phyloP scores from a whole-genome alignment of 225 moss, liverwort and hornwort species.

The Anthoceros angustus region DNA sequence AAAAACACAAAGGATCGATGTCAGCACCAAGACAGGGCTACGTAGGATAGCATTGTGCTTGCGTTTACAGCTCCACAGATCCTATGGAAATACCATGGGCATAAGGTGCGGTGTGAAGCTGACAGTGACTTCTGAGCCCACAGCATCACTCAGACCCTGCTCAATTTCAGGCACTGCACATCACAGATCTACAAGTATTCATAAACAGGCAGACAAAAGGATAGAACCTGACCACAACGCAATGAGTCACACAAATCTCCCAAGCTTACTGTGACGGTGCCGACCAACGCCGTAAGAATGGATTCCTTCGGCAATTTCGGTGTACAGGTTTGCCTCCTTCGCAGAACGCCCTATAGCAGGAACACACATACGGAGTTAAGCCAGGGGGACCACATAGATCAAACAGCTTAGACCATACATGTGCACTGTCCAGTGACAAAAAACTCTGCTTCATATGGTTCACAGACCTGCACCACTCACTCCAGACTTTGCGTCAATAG shows the following conservation, averaged over 20 bases:
- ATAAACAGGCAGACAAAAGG: neutral
- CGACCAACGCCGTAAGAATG: slow-evolving; percentile 76
- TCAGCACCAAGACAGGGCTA: neutral
- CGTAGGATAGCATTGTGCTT: neutral
- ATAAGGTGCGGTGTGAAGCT: slow-evolving; percentile 75
- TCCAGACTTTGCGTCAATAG: slow-evolving; percentile 82
- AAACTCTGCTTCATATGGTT: neutral
- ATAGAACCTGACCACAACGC: neutral
- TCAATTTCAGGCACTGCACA: slow-evolving; percentile 63
- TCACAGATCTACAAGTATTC: neutral
- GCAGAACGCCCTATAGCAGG: slow-evolving; percentile 53
- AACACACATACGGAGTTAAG: neutral
- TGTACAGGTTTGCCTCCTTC: slow-evolving; percentile 78
- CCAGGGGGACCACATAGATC: neutral
- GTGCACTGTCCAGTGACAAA: no score
- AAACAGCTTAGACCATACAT: no score
- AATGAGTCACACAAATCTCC: neutral
- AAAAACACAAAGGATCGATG: neutral
- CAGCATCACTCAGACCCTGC: slow-evolving; percentile 49
- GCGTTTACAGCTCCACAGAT: neutral
- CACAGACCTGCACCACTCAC: slow-evolving; percentile 72
- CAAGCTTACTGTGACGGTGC: slow-evolving; percentile 64
- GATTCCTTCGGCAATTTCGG: slow-evolving; percentile 82
- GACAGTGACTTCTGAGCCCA: slow-evolving; percentile 45
- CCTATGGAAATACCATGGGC: slow-evolving; percentile 37